A percentile compares a stretch with the other conserved stretches of the same genome.
Evolutionary conservation across 2,329 filamentous ascomycete species (phyloP).

Genomic region (Fusarium sp.): DNA sequence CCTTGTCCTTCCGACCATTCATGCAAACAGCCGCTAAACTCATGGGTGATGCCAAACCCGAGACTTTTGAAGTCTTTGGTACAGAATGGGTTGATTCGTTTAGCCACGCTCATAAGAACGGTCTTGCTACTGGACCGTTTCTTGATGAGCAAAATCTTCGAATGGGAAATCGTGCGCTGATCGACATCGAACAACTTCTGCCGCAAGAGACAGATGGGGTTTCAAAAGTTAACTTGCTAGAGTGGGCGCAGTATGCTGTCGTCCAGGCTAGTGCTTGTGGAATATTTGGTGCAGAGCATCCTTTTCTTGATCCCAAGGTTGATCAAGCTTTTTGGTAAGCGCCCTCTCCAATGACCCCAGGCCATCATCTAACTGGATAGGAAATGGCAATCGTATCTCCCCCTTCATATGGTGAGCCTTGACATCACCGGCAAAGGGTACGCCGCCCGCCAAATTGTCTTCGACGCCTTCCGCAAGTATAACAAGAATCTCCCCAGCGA

Average conservation of each 20-base stretch:
- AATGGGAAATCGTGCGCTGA: slow-evolving; percentile 20
- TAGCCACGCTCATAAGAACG: slow-evolving; percentile 12
- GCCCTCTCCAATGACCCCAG: accelerated
- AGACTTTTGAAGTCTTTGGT: slow-evolving; percentile 20
- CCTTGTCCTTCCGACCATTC: slow-evolving; percentile 41
- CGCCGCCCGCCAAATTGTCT: slow-evolving; percentile 27
- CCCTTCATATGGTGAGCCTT: slow-evolving; percentile 7
- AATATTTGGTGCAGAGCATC: slow-evolving; percentile 24
- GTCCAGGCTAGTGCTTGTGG: slow-evolving; percentile 34
- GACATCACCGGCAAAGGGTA: slow-evolving; percentile 27
- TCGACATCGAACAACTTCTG: slow-evolving; percentile 1
- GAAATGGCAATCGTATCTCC: slow-evolving; percentile 30
- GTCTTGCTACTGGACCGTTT: slow-evolving; percentile 9
- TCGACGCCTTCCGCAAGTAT: slow-evolving; percentile 25
- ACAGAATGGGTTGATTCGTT: slow-evolving; percentile 15
- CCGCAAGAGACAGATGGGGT: accelerated
- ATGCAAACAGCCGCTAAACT: slow-evolving; percentile 29
- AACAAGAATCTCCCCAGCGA: slow-evolving; percentile 16
- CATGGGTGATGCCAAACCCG: slow-evolving; percentile 19
- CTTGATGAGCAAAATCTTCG: slow-evolving; percentile 29
- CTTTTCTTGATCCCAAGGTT: slow-evolving; percentile 23
- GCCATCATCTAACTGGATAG: neutral
- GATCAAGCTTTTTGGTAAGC: slow-evolving; percentile 28
- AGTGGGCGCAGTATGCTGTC: slow-evolving; percentile 21
- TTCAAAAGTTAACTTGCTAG: neutral